Percentiles rank a stretch among this genome's conserved stretches.
phyloP scores from a whole-genome alignment of 2,329 filamentous ascomycete genomes.

The Aspergillus sergii region DNA sequence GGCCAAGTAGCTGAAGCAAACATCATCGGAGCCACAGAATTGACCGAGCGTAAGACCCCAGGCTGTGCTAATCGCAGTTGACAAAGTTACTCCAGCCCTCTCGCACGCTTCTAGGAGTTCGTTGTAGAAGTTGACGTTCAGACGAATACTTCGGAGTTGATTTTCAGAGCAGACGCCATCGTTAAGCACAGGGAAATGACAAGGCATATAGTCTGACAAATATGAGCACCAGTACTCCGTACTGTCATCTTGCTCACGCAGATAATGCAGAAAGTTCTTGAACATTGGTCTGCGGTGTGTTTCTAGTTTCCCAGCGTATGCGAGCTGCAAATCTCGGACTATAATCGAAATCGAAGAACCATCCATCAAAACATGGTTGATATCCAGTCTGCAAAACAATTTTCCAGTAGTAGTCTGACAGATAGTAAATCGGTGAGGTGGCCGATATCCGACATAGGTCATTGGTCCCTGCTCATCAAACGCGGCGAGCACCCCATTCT shows the following conservation, averaged over 20 bases:
- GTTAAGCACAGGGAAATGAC: conserved; percentile 39
- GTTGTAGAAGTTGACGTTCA: conserved; percentile 31
- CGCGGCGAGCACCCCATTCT: conserved; percentile 31
- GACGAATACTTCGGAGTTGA: conserved; percentile 31
- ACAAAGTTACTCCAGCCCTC: conserved; percentile 48
- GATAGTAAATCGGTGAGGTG: conserved; percentile 51
- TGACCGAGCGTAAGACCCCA: conserved; percentile 69
- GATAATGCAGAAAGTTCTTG: conserved; percentile 38
- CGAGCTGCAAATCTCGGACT: conserved; percentile 48
- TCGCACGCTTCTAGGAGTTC: conserved; percentile 45
- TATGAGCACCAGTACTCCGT: conserved; percentile 44
- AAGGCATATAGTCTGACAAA: conserved; percentile 35
- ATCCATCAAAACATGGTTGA: conserved; percentile 57
- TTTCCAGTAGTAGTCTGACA: conserved; percentile 42
- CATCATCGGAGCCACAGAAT: conserved; percentile 69
- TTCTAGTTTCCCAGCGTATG: conserved; percentile 49
- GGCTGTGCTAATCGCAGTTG: conserved; percentile 66
- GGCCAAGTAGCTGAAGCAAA: conserved; percentile 54
- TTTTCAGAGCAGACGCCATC: conserved; percentile 29
- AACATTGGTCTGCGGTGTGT: conserved; percentile 38
- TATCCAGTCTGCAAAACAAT: conserved; percentile 51
- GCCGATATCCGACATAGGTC: conserved; percentile 29
- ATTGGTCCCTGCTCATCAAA: conserved; percentile 33
- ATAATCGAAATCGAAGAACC: conserved; percentile 55
- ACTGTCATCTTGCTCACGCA: conserved; percentile 30